These are phyloP conservation scores for Sistotremastrum suecicum DNA, from an alignment of 768 basidiomycete genomes.

Conservation along the genomic window DNA sequence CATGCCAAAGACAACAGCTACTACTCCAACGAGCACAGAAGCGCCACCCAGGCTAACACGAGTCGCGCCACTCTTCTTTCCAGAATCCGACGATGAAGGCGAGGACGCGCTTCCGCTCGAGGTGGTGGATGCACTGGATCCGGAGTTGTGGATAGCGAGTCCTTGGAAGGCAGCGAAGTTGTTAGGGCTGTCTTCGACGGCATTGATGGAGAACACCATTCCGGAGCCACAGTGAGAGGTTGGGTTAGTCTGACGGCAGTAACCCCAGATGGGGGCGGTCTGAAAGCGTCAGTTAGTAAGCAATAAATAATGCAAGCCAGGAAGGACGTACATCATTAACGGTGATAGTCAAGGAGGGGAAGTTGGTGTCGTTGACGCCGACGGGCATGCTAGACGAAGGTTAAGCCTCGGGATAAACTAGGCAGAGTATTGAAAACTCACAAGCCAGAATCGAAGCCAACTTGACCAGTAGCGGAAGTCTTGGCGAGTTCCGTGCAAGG, in stretches of 20 bases:
- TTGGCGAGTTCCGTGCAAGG: slow-evolving; percentile 25
- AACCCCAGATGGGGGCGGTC: slow-evolving; percentile 42
- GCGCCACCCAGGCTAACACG: too few relatives aligned
- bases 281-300: slow-evolving; percentile 9
- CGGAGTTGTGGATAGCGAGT: slow-evolving; percentile 21
- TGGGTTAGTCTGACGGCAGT: slow-evolving; percentile 28
- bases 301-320: not conserved
- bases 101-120: too few relatives aligned
- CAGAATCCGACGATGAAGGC: too few relatives aligned
- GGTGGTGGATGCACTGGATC: not conserved
- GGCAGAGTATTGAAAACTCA: too few relatives aligned
- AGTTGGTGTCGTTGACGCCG: slow-evolving; percentile 21
- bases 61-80: too few relatives aligned
- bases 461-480: slow-evolving; percentile 17
- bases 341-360: slow-evolving; percentile 38
- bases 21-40: too few relatives aligned
- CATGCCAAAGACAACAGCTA: too few relatives aligned
- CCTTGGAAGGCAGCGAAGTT: slow-evolving; percentile 41
- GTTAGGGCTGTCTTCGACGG: slow-evolving; percentile 32
- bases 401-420: too few relatives aligned
- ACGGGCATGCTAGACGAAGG: slow-evolving; percentile 40
- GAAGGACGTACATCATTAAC: slow-evolving; percentile 32
- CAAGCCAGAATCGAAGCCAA: slow-evolving; percentile 37
- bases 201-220: slow-evolving; percentile 49
- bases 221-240: slow-evolving; percentile 34